Evolutionary conservation across 2,329 filamentous ascomycete species (phyloP), one percentile per base, ranked within the genome.

Genomic region (Lachnellula suecica): DNA sequence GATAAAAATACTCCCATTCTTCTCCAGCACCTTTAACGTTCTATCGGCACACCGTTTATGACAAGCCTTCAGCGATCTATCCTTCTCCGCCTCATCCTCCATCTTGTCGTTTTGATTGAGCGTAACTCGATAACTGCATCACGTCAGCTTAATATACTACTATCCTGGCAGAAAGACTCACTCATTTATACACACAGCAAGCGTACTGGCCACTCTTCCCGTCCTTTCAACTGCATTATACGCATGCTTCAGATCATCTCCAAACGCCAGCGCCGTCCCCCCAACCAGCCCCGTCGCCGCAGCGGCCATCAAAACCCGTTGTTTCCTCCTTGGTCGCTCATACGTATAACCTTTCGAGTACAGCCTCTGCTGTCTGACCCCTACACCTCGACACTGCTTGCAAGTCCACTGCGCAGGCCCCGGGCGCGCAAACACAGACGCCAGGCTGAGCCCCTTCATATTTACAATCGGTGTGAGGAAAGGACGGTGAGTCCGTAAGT

Each of bases 1-100:
- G 70, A 99, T 97, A 64, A 97, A 99, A 58, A 99, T 96, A 24
- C 93, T 96, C 23, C 95, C 94, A 70, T 97, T 97, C 77, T 89
- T 91, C 77, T 99, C 94, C 59, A 97, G 74, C 2, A 95, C 92
- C 52, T 79, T 81, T 38, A 97, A 75, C 1, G 94, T 97, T 56
- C 94, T 84, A 64, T 91, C 82, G 25, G 94, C 94, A 73, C 94
- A 99, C 70, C 94, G 83, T 69, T 95, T 88, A 71, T 99, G 94
- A 67, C 94, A 97, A 58, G 85, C 85, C 61, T 84, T 88, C 47
- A 99, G 75, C 34, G 87, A 71, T n/a, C 72, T 76, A n/a, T 81
- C 75, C 66, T 84, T 83, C 68, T 90, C 82, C 47, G 82, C 79
- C 35, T 80, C 76, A 55, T 89, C 80, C 19, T 84, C 76, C 37